Base-by-base conservation (phyloP, 23 red algal species). In the Cyanidiococcus yangmingshanensis region DNA sequence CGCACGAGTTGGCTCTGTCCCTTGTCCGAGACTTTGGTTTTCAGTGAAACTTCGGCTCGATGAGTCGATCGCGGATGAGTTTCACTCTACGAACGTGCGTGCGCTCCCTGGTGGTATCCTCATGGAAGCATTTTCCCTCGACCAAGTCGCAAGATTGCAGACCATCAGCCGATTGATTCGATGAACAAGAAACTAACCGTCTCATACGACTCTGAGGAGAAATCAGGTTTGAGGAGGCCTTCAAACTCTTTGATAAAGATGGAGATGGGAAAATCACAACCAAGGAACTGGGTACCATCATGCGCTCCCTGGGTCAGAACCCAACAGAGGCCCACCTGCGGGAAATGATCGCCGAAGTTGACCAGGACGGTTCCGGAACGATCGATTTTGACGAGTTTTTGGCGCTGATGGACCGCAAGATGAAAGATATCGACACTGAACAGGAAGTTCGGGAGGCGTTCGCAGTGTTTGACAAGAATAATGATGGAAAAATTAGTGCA, bases 311-410 rank as follows among this genome's bases (percentile, higher is more conserved):
- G 79, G 93, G 93, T 17, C 87, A 91, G 63, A 91, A 87, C 37
- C 93, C 93, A 16, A 91, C 93, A 2, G 87, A 97, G 41, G 71
- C 41, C 2, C 82, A 88, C 37, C 50, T 97, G 50, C 67, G 74
- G 41, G 83, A 90, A 39, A 97, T 97, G 93, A 90, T 97, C 18
- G 80, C 82, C 39, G 87, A 91, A 58, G 87, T 97, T 39, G 93
- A 97, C 59, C 86, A 85, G 40, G 93, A 97, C 39, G 87, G 93
- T 21, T 84, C 82, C 51, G 93, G 93, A 1, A 87, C 86, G 2
- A 97, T 97, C 37, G 93, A 95, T 50, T 95, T 95, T 82, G 38
- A 82, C 36, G 90, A 95, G 39, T 95, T 95, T 77, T 67, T 95
- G 15, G 81, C 85, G 33, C 86, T 95, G 39, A 95, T 95, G 90